Percentiles rank a stretch among this genome's conserved stretches.
Evolutionary conservation across 1,139 yeast genomes (phyloP).

Genomic region (Lodderomyces oxycetoniae): DNA sequence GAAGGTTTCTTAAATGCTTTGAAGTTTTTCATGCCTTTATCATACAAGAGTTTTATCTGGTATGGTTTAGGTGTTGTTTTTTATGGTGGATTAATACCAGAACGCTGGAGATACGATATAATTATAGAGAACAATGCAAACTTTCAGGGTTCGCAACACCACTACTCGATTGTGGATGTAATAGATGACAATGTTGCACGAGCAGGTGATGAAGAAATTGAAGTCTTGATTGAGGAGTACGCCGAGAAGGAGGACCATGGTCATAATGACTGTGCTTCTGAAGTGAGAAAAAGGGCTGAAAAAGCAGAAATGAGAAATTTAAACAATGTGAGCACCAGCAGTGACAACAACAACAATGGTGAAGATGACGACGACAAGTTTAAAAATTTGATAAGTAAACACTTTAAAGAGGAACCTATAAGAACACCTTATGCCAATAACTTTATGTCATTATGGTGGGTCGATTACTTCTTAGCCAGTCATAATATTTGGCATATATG

Average conservation of each 20-base stretch:
- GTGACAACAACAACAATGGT: neutral
- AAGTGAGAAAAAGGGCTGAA: constrained; percentile 6
- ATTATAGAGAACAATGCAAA: constrained; percentile 37
- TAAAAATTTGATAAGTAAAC: constrained; percentile 40
- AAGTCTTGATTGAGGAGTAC: constrained; percentile 37
- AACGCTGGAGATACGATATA: constrained; percentile 72
- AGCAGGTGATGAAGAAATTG: constrained; percentile 44
- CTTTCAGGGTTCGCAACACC: constrained; percentile 19
- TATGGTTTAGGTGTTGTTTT: constrained; percentile 80
- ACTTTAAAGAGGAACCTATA: constrained; percentile 51
- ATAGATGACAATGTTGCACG: constrained; percentile 34
- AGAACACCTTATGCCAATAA: constrained; percentile 39
- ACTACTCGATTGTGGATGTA: constrained; percentile 32
- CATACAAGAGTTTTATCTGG: constrained; percentile 62
- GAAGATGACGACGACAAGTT: constrained; percentile 22
- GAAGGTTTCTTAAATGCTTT: constrained; percentile 55
- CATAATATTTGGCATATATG: constrained; percentile 94
- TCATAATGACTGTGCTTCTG: neutral
- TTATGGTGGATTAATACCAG: constrained; percentile 87
- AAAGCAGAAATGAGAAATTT: neutral
- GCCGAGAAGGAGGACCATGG: constrained; percentile 1
- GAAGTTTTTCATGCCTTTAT: constrained; percentile 55
- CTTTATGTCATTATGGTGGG: constrained; percentile 78
- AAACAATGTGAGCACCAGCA: neutral
- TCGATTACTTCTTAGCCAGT: constrained; percentile 66